Conservation (phyloP, 1,139 yeast species). For the Pichia sp. region DNA sequence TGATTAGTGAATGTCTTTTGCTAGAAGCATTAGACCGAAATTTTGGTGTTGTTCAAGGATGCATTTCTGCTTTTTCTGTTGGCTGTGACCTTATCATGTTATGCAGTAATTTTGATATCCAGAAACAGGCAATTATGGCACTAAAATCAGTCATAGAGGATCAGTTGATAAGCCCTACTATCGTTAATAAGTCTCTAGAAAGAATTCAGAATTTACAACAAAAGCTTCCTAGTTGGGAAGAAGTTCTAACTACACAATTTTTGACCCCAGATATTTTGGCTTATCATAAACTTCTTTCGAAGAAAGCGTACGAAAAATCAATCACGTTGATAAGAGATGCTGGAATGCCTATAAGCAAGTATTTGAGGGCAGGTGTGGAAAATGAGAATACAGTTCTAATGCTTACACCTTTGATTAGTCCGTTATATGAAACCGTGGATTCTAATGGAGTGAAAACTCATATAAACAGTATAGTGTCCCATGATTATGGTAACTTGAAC, state of each 20-base stretch:
- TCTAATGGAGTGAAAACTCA: slow-evolving; percentile 22
- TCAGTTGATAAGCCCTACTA: slow-evolving; percentile 37
- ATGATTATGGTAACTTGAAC: slow-evolving; percentile 12
- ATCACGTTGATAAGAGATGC: slow-evolving; percentile 55
- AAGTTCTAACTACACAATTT: slow-evolving; percentile 28
- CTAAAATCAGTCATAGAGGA: slow-evolving; percentile 49
- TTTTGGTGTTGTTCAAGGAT: slow-evolving; percentile 65
- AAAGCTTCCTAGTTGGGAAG: slow-evolving; percentile 44
- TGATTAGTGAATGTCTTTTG: slow-evolving; percentile 62
- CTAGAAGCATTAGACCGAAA: slow-evolving; percentile 63
- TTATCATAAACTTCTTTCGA: slow-evolving; percentile 44
- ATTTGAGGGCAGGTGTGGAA: slow-evolving; percentile 19
- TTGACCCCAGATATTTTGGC: slow-evolving; percentile 38
- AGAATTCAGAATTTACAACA: slow-evolving; percentile 47
- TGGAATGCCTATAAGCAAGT: slow-evolving; percentile 15
- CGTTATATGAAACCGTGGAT: slow-evolving; percentile 33
- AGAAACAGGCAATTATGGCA: slow-evolving; percentile 56
- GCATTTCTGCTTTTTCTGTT: slow-evolving; percentile 57
- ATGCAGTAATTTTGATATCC: slow-evolving; percentile 54
- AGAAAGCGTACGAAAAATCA: slow-evolving; percentile 48
- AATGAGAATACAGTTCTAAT: slow-evolving; percentile 39
- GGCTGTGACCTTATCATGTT: slow-evolving; percentile 67
- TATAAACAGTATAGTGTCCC: slow-evolving; percentile 16
- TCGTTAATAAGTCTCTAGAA: slow-evolving; percentile 39
- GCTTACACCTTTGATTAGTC: slow-evolving; percentile 32